phyloP scores from a whole-genome alignment of 2,329 filamentous ascomycete genomes.

The Fusarium clavum region DNA sequence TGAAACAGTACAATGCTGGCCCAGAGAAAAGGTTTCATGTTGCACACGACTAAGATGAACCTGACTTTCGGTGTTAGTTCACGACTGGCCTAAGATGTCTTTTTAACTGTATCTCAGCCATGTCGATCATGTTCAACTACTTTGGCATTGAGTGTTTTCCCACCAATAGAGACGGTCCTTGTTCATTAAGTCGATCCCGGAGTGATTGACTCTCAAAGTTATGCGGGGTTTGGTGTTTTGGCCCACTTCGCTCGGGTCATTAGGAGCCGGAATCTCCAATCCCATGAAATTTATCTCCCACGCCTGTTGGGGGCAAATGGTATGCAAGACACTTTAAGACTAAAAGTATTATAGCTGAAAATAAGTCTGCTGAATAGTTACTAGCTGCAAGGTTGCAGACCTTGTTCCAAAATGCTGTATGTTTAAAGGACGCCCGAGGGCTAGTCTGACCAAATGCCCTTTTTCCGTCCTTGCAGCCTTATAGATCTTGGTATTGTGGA shows the following conservation, averaged over 20 bases:
- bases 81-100: background rate
- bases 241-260: background rate
- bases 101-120: background rate
- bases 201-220: background rate
- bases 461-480: too few relatives aligned
- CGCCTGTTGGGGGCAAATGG: background rate
- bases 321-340: background rate
- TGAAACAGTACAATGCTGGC: background rate
- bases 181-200: background rate
- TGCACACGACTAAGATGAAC: background rate
- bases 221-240: background rate
- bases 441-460: too few relatives aligned
- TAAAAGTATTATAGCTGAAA: too few relatives aligned
- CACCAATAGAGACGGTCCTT: background rate
- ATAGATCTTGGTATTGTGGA: too few relatives aligned
- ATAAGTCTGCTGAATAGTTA: too few relatives aligned
- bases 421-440: too few relatives aligned
- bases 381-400: too few relatives aligned
- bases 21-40: background rate
- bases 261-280: background rate
- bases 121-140: background rate
- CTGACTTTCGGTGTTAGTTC: background rate
- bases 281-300: background rate
- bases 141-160: background rate
- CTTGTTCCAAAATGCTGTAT: too few relatives aligned